Evolutionary conservation across 768 basidiomycete species (phyloP).

Genomic region (Suillus spraguei): DNA sequence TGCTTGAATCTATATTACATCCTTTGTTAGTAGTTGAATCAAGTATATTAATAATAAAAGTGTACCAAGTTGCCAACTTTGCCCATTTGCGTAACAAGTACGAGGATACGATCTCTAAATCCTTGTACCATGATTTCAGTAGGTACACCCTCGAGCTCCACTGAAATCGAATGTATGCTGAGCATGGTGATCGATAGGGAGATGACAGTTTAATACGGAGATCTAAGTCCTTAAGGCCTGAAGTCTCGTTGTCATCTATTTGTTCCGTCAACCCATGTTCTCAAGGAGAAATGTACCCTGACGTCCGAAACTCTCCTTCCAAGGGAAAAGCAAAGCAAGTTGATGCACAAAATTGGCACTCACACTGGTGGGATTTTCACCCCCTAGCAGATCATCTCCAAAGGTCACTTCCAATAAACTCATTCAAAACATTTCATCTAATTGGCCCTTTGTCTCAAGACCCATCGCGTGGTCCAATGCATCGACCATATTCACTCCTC

Average conservation of each 20-base stretch:
- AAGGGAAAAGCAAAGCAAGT: slow-evolving; percentile 58
- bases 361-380: slow-evolving; percentile 77
- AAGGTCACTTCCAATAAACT: slow-evolving; percentile 41
- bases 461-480: slow-evolving; percentile 73
- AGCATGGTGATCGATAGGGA: slow-evolving; percentile 20
- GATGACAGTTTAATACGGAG: not conserved
- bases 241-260: slow-evolving; percentile 7
- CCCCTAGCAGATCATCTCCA: slow-evolving; percentile 59
- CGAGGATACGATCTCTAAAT: slow-evolving; percentile 78
- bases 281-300: slow-evolving; percentile 22
- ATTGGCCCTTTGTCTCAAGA: slow-evolving; percentile 36
- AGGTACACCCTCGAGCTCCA: slow-evolving; percentile 52
- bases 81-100: slow-evolving; percentile 89
- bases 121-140: slow-evolving; percentile 81
- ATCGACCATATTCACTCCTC: slow-evolving; percentile 70
- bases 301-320: slow-evolving; percentile 38
- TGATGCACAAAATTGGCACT: slow-evolving; percentile 48
- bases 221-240: not conserved
- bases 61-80: slow-evolving; percentile 87
- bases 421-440: not conserved
- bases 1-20: slow-evolving; percentile 74
- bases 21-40: slow-evolving; percentile 2
- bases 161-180: slow-evolving; percentile 44
- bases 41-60: slow-evolving; percentile 9
- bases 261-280: slow-evolving; percentile 19